These are phyloP conservation scores for Gyromitra esculenta DNA, from an alignment of 2,329 filamentous ascomycete species.

Conservation along the genomic window DNA sequence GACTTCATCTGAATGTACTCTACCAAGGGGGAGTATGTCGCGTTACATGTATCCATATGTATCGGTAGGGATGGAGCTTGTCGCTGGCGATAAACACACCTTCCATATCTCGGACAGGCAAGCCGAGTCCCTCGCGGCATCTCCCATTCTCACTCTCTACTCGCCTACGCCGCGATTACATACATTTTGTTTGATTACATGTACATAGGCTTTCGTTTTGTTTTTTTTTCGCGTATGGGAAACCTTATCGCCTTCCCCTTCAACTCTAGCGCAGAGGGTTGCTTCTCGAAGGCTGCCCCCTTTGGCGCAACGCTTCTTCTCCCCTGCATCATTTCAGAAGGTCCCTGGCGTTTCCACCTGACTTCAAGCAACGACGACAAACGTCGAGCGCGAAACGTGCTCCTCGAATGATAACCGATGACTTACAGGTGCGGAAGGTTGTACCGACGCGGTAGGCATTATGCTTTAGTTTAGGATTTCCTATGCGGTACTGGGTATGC, in stretches of 20 bases:
- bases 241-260: conserved; percentile 40
- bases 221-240: neutral
- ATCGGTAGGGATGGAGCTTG: conserved; percentile 5
- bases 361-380: neutral
- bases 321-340: conserved; percentile 29
- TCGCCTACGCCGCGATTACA: neutral
- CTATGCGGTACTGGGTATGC: neutral
- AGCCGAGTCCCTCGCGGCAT: neutral
- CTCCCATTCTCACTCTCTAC: neutral
- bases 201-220: neutral
- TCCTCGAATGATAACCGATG: conserved; percentile 23
- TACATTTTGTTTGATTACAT: neutral
- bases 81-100: conserved; percentile 8
- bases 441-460: conserved; percentile 17
- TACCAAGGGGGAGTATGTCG: neutral
- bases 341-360: neutral
- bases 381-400: conserved; percentile 11
- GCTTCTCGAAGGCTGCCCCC: conserved; percentile 42
- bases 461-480: neutral
- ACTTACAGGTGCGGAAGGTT: conserved; percentile 16
- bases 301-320: conserved; percentile 13
- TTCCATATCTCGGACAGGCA: neutral
- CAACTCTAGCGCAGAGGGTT: conserved; percentile 10
- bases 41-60: neutral
- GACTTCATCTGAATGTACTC: neutral